Percentiles rank a stretch among this genome's conserved stretches.
Conservation (phyloP, 1,284 basidiomycete species). For the Rhodotorula sp. region DNA sequence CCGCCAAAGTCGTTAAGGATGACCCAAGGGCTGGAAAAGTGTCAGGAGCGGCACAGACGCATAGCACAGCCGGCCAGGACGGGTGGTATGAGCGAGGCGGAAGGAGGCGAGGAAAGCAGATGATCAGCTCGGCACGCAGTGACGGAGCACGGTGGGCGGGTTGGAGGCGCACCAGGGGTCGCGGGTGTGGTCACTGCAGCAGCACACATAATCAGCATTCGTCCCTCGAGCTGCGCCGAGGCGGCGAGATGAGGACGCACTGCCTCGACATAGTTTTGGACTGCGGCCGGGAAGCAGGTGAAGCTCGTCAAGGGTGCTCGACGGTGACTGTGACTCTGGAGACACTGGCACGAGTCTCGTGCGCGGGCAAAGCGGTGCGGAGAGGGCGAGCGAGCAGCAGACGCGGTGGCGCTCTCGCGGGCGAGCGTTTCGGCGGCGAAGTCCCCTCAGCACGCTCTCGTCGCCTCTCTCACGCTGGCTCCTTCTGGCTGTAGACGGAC, state of each 20-base stretch:
- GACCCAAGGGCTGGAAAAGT: constrained; percentile 79
- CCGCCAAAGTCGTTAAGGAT: constrained; percentile 98
- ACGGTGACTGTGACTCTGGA: not conserved
- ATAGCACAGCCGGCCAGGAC: constrained; percentile 78
- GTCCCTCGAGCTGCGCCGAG: no score
- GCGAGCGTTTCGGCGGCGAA: no score
- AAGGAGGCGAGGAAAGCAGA: not conserved
- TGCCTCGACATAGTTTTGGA: constrained; percentile 33
- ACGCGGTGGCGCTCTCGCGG: no score
- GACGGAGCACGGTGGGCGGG: no score
- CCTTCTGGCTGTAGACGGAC: no score
- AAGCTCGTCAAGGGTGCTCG: no score
- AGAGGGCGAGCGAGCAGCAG: no score
- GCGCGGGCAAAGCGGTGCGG: no score
- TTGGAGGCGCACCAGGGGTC: constrained; percentile 38
- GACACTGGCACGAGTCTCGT: not conserved
- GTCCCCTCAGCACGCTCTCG: no score
- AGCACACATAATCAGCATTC: not conserved
- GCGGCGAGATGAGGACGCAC: constrained; percentile 15
- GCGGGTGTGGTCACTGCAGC: constrained; percentile 40
- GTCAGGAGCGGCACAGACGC: no score
- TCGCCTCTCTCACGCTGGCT: no score
- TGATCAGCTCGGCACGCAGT: constrained; percentile 12
- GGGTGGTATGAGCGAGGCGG: not conserved
- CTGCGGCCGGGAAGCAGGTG: not conserved